A percentile compares a stretch with the other conserved stretches of the same genome.
Conservation (phyloP, 805 yeast species). For the Blastobotrys parvus region DNA sequence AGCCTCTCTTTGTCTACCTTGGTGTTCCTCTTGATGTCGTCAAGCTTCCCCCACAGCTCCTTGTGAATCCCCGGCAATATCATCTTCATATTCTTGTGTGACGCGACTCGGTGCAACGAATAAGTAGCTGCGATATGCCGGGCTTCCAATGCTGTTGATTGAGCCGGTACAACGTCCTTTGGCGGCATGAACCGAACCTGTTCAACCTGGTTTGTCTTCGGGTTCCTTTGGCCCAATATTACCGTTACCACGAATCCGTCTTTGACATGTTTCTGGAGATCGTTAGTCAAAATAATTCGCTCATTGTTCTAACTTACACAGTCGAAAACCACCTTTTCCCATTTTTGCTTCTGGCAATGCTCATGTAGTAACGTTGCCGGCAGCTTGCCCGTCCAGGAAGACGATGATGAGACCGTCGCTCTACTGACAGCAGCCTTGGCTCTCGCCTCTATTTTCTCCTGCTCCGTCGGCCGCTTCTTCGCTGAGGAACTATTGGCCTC, state of each 20-base stretch:
- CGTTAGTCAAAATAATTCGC: neutral
- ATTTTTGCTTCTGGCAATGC: conserved; percentile 76
- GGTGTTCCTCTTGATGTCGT: conserved; percentile 46
- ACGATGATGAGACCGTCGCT: conserved; percentile 12
- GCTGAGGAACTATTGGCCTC: too few relatives aligned
- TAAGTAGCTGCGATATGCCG: conserved; percentile 86
- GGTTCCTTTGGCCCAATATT: conserved; percentile 61
- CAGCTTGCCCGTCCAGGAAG: conserved; percentile 89
- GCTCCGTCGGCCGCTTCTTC: too few relatives aligned
- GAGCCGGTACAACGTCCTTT: conserved; percentile 46
- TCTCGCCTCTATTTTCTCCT: neutral
- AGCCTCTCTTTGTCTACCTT: conserved; percentile 40
- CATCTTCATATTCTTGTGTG: conserved; percentile 77
- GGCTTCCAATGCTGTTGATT: conserved; percentile 81
- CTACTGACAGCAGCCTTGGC: conserved; percentile 12
- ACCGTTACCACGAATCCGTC: conserved; percentile 61
- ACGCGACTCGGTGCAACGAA: conserved; percentile 71
- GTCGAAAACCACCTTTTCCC: conserved; percentile 81
- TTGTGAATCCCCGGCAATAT: conserved; percentile 78
- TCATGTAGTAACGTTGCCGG: conserved; percentile 85
- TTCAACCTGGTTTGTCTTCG: conserved; percentile 66
- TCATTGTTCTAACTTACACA: conserved; percentile 35
- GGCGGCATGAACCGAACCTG: conserved; percentile 47
- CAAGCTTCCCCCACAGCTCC: conserved; percentile 68
- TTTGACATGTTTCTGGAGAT: conserved; percentile 29